A percentile compares a stretch with the other conserved stretches of the same genome.
phyloP scores from a whole-genome alignment of 352 stramenopile genomes.

The Globisporangium cylindrosporum region DNA sequence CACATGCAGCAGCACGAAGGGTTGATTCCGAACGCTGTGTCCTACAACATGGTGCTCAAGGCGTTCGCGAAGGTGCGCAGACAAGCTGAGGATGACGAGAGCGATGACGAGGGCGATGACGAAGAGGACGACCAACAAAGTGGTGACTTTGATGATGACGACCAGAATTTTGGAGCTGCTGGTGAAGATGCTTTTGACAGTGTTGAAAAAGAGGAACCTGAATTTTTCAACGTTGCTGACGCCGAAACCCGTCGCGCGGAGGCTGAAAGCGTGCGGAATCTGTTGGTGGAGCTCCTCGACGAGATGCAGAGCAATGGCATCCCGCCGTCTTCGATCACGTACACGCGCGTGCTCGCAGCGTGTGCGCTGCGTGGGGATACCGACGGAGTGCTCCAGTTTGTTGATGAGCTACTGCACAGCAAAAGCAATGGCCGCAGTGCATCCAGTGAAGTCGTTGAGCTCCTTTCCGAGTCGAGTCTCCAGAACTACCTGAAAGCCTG shows the following conservation, averaged over 20 bases:
- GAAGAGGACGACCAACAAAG: constrained; percentile 17
- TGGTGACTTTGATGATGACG: constrained; percentile 6
- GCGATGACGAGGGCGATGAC: constrained; percentile 20
- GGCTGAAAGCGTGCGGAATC: constrained; percentile 1
- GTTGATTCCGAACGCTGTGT: constrained; percentile 34
- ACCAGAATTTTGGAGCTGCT: neutral
- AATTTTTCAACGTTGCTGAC: neutral
- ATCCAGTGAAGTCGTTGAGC: constrained; percentile 10
- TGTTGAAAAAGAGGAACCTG: neutral
- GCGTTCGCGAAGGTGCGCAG: constrained; percentile 35
- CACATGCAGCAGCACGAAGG: constrained; percentile 32
- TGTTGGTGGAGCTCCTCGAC: constrained; percentile 26
- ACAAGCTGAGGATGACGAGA: constrained; percentile 19
- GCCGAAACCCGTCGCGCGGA: neutral
- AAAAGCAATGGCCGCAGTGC: neutral
- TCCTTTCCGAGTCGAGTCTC: constrained; percentile 36
- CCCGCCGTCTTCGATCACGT: constrained; percentile 21
- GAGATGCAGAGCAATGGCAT: constrained; percentile 30
- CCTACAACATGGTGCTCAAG: constrained; percentile 59
- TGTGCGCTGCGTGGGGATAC: constrained; percentile 41
- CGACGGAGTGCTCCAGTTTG: constrained; percentile 33
- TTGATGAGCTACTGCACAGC: constrained; percentile 22
- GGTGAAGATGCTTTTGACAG: neutral
- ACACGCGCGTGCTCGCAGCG: constrained; percentile 34
- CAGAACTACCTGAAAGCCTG: constrained; percentile 42